Evolutionary conservation across 2,329 filamentous ascomycete genomes (phyloP), one percentile per base, ranked within the genome.

Genomic region (Aspergillus sp.): DNA sequence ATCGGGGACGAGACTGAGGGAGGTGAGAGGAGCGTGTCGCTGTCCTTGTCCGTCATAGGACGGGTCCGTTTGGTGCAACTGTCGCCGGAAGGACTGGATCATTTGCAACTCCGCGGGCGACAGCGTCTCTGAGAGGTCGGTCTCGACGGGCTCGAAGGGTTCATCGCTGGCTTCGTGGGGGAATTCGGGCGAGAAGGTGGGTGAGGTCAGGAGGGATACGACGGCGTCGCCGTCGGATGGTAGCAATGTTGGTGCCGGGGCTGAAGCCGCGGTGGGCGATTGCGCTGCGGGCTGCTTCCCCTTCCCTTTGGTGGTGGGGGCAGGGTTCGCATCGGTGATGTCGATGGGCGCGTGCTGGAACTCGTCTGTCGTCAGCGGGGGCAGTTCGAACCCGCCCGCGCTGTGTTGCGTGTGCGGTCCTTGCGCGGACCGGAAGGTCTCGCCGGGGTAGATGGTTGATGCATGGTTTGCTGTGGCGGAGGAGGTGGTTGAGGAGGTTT

Each of bases 211-310:
- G 21, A 79, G 62, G n/a, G 63, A 60, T 9, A 75, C 48, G 4
- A 79, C 75, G 3, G 67, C 76, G 32, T 65, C 58, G 21, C 77
- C 77, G 57, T 79, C 77, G 13, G 68, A 17, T 38, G 59, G 9
- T 49, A 36, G 34, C 53, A 19, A 42, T n/a, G 56, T 50, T 17
- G 46, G 45, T 32, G 5, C 40, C 21, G 40, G 7, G 9, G 40
- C 16, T 42, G 40, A 17, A 19, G 40, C 19, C 49, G 42, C 50
- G 60, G 61, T 20, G 55, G 25, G 6, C 11, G 25, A 29, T 29
- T 29, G 25, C 25, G 25, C 11, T 10, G 25, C 25, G 25, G 25
- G 25, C 25, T 29, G 25, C 4, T 38, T 38, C 11, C 58, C 52
- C 63, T 61, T 10, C 53, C 57, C 49, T 42, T 38, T 38, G 2